Base-by-base conservation (phyloP, 2,329 filamentous ascomycete genomes). In the Ceratocystiopsis brevicomis region DNA sequence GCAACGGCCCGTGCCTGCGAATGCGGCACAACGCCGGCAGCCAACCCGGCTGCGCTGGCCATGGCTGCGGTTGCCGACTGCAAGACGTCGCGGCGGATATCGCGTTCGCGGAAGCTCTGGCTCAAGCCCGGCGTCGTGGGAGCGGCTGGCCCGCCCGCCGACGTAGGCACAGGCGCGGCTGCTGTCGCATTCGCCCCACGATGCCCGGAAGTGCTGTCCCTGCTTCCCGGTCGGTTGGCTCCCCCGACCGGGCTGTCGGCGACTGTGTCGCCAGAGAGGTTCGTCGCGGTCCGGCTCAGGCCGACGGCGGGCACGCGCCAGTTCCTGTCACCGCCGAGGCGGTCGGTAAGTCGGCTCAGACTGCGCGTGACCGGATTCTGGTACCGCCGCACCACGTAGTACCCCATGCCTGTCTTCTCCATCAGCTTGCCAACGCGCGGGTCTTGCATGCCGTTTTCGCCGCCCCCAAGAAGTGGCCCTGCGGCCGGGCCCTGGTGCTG, bases 321-420 rank as follows among this genome's bases (percentile, higher is more conserved):
- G 32, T 60, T 63, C 53, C 65, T 70, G 42, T 73, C 64, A 30
- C 62, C 56, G 9, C 68, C 69, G 0, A 72, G 68, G 1, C 75
- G 59, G 41, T 68, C 63, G 30, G 66, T 57, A 12, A 78, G 56
- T 21, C 74, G 64, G 21, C 58, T 57, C 16, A 84, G 59, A 0
- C 76, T 78, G 39, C 78, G 69, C 5, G 70, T 73, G 16, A 84
- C 66, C 0, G 80, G 78, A 51, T 82, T 81, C 53, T 81, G 76
- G 54, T 79, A 79, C 38, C 80, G 67, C 43, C 78, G 69, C 33
- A 85, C 76, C 10, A 82, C 78, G n/a, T 77, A 66, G 55, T 83
- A 84, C 54, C 84, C 79, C 58, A 80, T 71, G 15, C 75, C 76
- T 1, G 78, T 80, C 39, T 76, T 69, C 55, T 83, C 78, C 43